Percentiles rank a stretch among this genome's conserved stretches.
These are phyloP conservation scores for Fonticula alba DNA, from an alignment of 78 protist species.

Conservation along the genomic window DNA sequence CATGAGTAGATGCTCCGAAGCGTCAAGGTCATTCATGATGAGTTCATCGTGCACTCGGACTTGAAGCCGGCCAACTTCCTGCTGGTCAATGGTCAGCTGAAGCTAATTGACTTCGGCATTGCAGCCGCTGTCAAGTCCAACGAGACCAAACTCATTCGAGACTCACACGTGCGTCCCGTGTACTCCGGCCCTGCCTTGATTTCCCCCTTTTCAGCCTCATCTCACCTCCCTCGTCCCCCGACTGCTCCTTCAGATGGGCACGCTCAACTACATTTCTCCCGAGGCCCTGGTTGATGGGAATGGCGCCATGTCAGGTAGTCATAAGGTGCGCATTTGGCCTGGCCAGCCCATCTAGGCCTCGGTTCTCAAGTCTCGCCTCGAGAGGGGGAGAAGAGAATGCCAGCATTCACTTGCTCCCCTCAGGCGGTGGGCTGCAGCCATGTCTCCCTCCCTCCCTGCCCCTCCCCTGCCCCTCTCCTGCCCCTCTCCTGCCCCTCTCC, in stretches of 20 bases:
- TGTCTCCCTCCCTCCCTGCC: no score
- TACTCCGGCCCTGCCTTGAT: background rate
- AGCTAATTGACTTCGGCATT: conserved; percentile 93
- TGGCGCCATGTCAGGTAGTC: no score
- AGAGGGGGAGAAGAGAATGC: background rate
- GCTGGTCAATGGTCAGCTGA: conserved; percentile 62
- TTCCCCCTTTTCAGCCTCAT: no score
- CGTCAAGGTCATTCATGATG: conserved; percentile 61
- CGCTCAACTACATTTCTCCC: conserved; percentile 91
- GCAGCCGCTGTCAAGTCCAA: conserved; percentile 42
- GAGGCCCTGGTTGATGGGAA: conserved; percentile 49
- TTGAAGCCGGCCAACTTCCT: conserved; percentile 91
- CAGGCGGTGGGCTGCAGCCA: no score
- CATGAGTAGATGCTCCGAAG: conserved; percentile 49
- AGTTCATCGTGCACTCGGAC: conserved; percentile 76
- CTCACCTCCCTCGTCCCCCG: conserved; percentile 2
- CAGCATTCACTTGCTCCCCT: no score
- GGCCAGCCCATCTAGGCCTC: no score
- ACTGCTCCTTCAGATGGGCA: conserved; percentile 70
- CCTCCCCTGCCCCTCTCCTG: conserved; percentile 4
- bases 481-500: background rate
- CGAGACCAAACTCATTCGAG: conserved; percentile 5
- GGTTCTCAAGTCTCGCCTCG: background rate
- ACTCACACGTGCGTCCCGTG: background rate
- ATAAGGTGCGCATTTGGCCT: no score